Evolutionary conservation across 306 rosid species (phyloP).

Genomic region (Corylus avellana): DNA sequence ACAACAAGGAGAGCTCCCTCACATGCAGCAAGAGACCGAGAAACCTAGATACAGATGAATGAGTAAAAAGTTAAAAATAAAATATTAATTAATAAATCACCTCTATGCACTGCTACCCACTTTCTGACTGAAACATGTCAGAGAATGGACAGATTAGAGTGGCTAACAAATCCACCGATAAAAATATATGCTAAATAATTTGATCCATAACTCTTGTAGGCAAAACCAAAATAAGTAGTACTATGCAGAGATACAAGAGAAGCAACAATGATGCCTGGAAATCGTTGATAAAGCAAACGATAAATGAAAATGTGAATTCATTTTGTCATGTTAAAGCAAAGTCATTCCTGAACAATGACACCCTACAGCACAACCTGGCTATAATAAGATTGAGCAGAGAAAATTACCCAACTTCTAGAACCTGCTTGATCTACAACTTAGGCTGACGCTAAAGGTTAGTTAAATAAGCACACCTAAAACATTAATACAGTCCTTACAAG

Average conservation of each 20-base stretch:
- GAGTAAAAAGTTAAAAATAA: constrained; percentile 11
- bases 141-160: neutral
- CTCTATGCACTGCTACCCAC: neutral
- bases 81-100: neutral
- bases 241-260: neutral
- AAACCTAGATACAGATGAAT: constrained; percentile 56
- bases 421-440: neutral
- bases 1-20: constrained; percentile 96
- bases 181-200: neutral
- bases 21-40: constrained; percentile 93
- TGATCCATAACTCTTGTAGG: neutral
- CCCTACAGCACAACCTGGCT: neutral
- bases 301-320: neutral
- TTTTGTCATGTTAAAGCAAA: neutral
- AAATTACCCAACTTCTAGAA: neutral
- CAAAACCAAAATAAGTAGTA: neutral
- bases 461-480: neutral
- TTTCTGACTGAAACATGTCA: neutral
- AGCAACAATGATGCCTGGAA: neutral
- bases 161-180: neutral
- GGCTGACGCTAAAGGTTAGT: neutral
- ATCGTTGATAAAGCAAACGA: neutral
- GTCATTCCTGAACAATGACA: neutral
- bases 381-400: neutral
- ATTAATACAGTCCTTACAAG: no score